These are phyloP conservation scores for Chaetomium sp. DNA, from an alignment of 2,329 filamentous ascomycete genomes.

Conservation along the genomic window DNA sequence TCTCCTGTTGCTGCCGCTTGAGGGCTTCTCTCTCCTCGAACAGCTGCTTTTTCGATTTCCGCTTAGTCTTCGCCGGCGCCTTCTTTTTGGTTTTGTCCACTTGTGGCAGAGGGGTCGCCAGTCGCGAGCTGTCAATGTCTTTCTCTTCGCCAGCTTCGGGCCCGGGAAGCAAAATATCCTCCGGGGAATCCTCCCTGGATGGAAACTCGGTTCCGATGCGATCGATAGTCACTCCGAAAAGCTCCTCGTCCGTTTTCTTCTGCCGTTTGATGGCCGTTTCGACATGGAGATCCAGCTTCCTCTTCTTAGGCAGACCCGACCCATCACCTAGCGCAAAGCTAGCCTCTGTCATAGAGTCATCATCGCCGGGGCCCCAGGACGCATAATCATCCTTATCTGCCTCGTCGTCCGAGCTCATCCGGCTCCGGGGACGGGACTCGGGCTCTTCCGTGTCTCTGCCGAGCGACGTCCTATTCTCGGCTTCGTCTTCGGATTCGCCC, in stretches of 20 bases:
- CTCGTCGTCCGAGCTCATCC: conserved; percentile 65
- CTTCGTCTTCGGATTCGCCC: conserved; percentile 88
- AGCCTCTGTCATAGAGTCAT: conserved; percentile 71
- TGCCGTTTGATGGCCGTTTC: conserved; percentile 74
- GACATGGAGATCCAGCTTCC: conserved; percentile 71
- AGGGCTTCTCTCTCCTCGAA: conserved; percentile 67
- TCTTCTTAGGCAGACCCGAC: conserved; percentile 60
- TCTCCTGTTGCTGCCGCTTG: conserved; percentile 57
- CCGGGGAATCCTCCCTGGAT: conserved; percentile 50
- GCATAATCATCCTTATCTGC: conserved; percentile 53
- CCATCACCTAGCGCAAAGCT: conserved; percentile 67
- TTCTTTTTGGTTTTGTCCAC: conserved; percentile 59
- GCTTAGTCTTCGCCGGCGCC: conserved; percentile 64
- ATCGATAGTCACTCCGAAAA: conserved; percentile 67
- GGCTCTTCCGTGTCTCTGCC: conserved; percentile 81
- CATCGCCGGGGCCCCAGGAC: conserved; percentile 55
- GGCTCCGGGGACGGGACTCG: conserved; percentile 79
- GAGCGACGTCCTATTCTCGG: conserved; percentile 59
- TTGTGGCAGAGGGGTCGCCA: conserved; percentile 50
- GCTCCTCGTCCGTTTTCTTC: conserved; percentile 77
- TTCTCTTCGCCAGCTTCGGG: conserved; percentile 52
- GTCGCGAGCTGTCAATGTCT: conserved; percentile 48
- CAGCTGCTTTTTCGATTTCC: conserved; percentile 77
- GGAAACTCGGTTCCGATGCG: conserved; percentile 55
- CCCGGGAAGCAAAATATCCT: conserved; percentile 54